Evolutionary conservation across 2,329 filamentous ascomycete genomes (phyloP).

Genomic region (Venturia asperata): DNA sequence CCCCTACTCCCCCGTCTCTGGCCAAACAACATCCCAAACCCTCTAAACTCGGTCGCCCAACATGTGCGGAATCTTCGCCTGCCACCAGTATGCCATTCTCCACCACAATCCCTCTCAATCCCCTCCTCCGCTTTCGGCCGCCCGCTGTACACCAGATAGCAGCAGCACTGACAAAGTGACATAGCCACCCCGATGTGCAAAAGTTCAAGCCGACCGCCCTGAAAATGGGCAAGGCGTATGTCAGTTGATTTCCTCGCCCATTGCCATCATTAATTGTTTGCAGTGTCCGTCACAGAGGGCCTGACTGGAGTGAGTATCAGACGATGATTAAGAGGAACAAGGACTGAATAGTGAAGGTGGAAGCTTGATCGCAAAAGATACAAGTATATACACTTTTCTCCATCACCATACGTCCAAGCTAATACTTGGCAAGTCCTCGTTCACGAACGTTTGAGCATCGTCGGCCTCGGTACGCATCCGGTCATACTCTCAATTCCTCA

Average conservation of each 20-base stretch:
- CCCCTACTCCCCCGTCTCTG: not conserved
- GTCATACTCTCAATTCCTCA: not conserved
- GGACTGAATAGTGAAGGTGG: slow-evolving; percentile 54
- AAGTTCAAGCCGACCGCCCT: slow-evolving; percentile 95
- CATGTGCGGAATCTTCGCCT: slow-evolving; percentile 98
- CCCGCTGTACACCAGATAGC: slow-evolving; percentile 25
- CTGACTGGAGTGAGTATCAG: slow-evolving; percentile 84
- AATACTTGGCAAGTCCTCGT: slow-evolving; percentile 56
- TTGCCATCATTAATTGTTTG: slow-evolving; percentile 30
- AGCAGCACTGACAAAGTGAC: slow-evolving; percentile 25
- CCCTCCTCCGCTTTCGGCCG: slow-evolving; percentile 29
- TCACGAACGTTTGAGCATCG: slow-evolving; percentile 95
- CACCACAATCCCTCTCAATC: slow-evolving; percentile 20
- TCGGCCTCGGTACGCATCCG: slow-evolving; percentile 68
- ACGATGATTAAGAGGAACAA: slow-evolving; percentile 2
- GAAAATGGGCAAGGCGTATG: slow-evolving; percentile 88
- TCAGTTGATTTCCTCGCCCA: slow-evolving; percentile 27
- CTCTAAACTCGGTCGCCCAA: slow-evolving; percentile 34
- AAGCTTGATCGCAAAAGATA: slow-evolving; percentile 82
- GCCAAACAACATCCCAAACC: slow-evolving; percentile 22
- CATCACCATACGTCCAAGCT: slow-evolving; percentile 17
- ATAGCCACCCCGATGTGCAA: slow-evolving; percentile 79
- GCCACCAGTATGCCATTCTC: slow-evolving; percentile 59
- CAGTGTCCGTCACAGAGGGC: slow-evolving; percentile 90
- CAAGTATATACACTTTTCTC: slow-evolving; percentile 52